A percentile compares a stretch with the other conserved stretches of the same genome.
Conservation (phyloP, 2,329 filamentous ascomycete genomes). For the Aspergillus sp. region DNA sequence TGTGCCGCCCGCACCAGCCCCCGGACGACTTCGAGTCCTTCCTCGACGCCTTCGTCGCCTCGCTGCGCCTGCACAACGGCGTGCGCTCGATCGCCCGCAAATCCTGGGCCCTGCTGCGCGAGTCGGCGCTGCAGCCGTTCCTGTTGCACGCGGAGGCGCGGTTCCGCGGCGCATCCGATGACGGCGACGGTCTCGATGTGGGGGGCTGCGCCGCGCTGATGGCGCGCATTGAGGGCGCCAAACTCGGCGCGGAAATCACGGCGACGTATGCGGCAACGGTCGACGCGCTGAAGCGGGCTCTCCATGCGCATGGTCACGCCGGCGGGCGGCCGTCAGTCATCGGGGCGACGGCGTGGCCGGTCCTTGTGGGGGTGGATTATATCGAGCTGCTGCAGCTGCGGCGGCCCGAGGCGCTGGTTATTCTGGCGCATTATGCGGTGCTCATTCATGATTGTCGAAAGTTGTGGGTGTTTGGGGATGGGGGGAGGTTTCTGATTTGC, state of each 20-base stretch:
- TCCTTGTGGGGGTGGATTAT: slow-evolving; percentile 28
- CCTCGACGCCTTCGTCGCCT: slow-evolving; percentile 24
- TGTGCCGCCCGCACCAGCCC: slow-evolving; percentile 27
- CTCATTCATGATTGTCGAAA: slow-evolving; percentile 32
- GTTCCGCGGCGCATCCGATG: not conserved
- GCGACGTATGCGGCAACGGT: slow-evolving; percentile 11
- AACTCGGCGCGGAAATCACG: slow-evolving; percentile 1
- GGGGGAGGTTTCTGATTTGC: slow-evolving; percentile 26
- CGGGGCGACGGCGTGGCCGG: slow-evolving; percentile 22
- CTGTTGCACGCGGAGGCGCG: slow-evolving; percentile 3
- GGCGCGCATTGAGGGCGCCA: slow-evolving; percentile 7
- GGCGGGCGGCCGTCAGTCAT: not conserved
- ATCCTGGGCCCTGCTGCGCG: slow-evolving; percentile 13
- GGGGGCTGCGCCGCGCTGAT: not conserved
- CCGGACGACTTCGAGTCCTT: slow-evolving; percentile 34
- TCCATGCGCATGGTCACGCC: not conserved
- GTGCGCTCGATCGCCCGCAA: slow-evolving; percentile 16
- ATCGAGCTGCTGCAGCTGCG: slow-evolving; percentile 27
- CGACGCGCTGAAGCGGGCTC: slow-evolving; percentile 6
- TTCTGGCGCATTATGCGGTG: slow-evolving; percentile 39
- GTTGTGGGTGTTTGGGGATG: slow-evolving; percentile 34
- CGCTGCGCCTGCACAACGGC: slow-evolving; percentile 25
- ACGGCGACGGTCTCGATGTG: slow-evolving; percentile 1
- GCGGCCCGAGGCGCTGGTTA: slow-evolving; percentile 36
- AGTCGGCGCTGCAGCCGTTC: slow-evolving; percentile 11